Evolutionary conservation across 1,284 basidiomycete genomes (phyloP).

Genomic region (Austroboletus niveus): DNA sequence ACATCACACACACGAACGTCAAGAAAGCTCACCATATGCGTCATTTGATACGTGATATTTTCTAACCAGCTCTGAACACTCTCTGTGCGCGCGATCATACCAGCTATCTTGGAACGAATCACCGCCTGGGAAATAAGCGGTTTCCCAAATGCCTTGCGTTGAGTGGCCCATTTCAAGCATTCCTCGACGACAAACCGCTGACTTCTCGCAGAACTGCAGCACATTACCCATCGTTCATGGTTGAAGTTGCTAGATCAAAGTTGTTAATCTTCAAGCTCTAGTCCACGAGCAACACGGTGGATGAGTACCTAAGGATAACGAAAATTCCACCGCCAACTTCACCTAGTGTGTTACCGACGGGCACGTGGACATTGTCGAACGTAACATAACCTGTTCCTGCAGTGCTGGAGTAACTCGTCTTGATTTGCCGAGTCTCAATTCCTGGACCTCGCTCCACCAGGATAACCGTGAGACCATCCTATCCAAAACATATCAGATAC

Average conservation of each 20-base stretch:
- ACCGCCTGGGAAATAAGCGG: constrained; percentile 71
- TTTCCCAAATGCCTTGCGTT: constrained; percentile 69
- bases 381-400: constrained; percentile 80
- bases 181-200: constrained; percentile 53
- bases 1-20: not conserved
- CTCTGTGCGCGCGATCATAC: constrained; percentile 62
- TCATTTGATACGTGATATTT: constrained; percentile 90
- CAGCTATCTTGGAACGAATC: constrained; percentile 68
- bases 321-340: constrained; percentile 75
- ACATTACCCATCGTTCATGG: constrained; percentile 69
- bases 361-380: constrained; percentile 81
- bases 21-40: constrained; percentile 62
- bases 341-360: constrained; percentile 79
- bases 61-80: constrained; percentile 85
- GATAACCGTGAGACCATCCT: constrained; percentile 55
- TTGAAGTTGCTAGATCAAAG: constrained; percentile 52
- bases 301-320: constrained; percentile 49
- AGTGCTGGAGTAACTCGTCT: constrained; percentile 67
- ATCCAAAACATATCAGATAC: constrained; percentile 1
- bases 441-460: constrained; percentile 72
- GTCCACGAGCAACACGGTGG: not conserved
- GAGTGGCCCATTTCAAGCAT: constrained; percentile 61
- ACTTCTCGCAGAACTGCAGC: constrained; percentile 50
- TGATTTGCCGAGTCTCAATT: constrained; percentile 77
- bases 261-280: not conserved